Evolutionary conservation across 2,329 filamentous ascomycete species (phyloP).

Genomic region (Dactylonectria estremocensis): DNA sequence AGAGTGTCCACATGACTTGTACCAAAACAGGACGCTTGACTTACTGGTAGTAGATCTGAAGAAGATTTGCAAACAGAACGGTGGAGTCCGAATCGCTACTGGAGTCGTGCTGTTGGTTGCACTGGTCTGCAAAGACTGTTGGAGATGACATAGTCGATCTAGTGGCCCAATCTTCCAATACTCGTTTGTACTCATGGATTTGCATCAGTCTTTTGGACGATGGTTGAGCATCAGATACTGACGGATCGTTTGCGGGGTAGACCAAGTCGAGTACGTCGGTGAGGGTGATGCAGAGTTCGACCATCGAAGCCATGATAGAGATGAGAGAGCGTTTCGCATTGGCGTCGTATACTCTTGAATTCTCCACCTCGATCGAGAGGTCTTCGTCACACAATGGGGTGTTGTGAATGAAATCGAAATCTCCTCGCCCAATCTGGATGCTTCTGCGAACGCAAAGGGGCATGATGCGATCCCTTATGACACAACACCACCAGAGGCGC

Average conservation of each 20-base stretch:
- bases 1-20: background rate
- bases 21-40: background rate
- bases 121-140: conserved; percentile 7
- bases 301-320: conserved; percentile 30
- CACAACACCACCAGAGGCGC: conserved; percentile 14
- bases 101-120: conserved; percentile 1
- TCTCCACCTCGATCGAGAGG: background rate
- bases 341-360: conserved; percentile 23
- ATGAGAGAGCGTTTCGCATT: conserved; percentile 41
- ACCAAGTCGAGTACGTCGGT: conserved; percentile 39
- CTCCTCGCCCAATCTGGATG: background rate
- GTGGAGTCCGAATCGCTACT: background rate
- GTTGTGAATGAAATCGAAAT: conserved; percentile 1
- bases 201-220: conserved; percentile 32
- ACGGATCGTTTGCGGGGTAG: conserved; percentile 32
- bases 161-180: too few species aligned
- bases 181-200: conserved; percentile 31
- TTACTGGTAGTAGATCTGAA: conserved; percentile 23
- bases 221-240: conserved; percentile 23
- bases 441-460: conserved; percentile 6
- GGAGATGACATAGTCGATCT: too few species aligned
- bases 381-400: background rate
- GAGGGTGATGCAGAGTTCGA: conserved; percentile 34
- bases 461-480: conserved; percentile 19
- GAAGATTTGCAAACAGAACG: background rate